Base-by-base conservation (phyloP, 108 stramenopile species). In the Conticribra guillardii region DNA sequence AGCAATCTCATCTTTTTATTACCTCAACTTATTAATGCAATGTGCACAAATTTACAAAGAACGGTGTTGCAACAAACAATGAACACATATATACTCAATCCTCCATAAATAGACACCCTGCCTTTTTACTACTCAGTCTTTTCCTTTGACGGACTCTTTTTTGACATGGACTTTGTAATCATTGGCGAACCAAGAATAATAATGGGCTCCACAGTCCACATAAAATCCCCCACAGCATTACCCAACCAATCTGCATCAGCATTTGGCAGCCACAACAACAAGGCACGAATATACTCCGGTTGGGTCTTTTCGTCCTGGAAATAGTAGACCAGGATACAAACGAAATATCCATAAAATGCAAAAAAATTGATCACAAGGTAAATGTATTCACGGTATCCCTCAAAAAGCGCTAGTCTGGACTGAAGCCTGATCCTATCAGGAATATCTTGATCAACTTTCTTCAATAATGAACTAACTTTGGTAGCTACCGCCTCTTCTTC, bases 171-270 rank as follows among this genome's bases (percentile, higher is more conserved):
- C 21, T 66, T 27, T 18, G 52, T 21, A 27, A 81, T 57, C 29
- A 77, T 15, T 0, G 87, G 87, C n/a, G 85, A 86, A 0, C 56
- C 28, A 53, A 90, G 48, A 55, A 91, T 89, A 53, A 94, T 60
- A 41, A 90, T 50, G 1, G 92, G 91, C 61, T 93, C 92, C 26
- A 94, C 82, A 0, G 95, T 96, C 95, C 95, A 96, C 84, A 88
- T 89, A 19, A 93, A 83, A 65, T 93, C 95, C 0, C 95, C 95
- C 3, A 86, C 84, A 54, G 92, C 92, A 59, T 96, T 96, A 9
- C 92, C 90, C 63, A 74, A 30, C 92, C 92, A 94, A 70, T 96
- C 92, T 27, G 95, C 95, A 23, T 79, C 79, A 1, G 55, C 79
- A 76, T 91, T 86, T 16, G 60, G 57, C 73, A 82, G 62, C 44